phyloP scores from a whole-genome alignment of 306 rosid species.

The Begonia fuchsioides region DNA sequence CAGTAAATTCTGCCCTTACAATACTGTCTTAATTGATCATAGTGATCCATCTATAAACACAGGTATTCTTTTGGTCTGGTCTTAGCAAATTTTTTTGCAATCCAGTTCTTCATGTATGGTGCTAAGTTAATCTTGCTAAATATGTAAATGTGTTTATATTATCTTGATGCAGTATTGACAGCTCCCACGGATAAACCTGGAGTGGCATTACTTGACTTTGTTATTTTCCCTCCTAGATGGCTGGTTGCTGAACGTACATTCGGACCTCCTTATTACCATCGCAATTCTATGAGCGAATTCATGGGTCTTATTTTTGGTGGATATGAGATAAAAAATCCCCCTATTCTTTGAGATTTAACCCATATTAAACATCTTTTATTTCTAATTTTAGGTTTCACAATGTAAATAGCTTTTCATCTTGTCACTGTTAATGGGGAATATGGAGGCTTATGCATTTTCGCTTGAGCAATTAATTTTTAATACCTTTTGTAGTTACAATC shows the following conservation, averaged over 20 bases:
- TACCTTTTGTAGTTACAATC: no score
- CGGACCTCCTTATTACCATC: slow-evolving; percentile 96
- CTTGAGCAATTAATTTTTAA: no score
- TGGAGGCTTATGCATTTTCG: no score
- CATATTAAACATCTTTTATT: no score
- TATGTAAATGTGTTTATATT: slow-evolving; percentile 5
- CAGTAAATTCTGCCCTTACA: slow-evolving; percentile 83
- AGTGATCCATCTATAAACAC: slow-evolving; percentile 90
- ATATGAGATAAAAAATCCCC: slow-evolving; percentile 41
- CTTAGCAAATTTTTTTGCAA: background rate
- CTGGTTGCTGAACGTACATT: slow-evolving; percentile 92
- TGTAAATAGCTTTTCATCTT: no score
- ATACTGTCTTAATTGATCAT: slow-evolving; percentile 76
- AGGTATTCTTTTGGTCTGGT: slow-evolving; percentile 24
- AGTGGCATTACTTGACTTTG: slow-evolving; percentile 88
- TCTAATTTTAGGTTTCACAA: no score
- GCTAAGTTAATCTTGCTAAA: background rate
- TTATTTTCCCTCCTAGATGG: slow-evolving; percentile 91
- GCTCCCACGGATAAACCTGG: slow-evolving; percentile 90
- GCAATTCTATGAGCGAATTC: slow-evolving; percentile 96
- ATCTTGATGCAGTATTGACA: slow-evolving; percentile 50
- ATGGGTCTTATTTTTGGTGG: slow-evolving; percentile 96
- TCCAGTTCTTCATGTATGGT: background rate
- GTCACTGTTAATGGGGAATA: no score
- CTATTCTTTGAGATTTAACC: no score